A percentile compares a stretch with the other conserved stretches of the same genome.
These are phyloP conservation scores for Dalechampia spathulata DNA, from an alignment of 441 rosid species.

Conservation along the genomic window DNA sequence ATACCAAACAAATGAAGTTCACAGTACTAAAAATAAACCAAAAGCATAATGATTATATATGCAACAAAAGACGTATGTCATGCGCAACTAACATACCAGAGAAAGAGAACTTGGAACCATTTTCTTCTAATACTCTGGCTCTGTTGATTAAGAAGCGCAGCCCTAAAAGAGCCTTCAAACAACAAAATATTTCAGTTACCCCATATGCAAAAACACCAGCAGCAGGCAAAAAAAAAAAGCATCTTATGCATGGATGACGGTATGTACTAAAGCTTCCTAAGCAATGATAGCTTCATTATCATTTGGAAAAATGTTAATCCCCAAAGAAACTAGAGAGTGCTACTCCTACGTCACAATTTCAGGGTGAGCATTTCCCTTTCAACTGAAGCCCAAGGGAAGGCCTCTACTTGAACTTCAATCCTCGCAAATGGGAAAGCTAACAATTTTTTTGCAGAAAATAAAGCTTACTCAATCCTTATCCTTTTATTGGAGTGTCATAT, in stretches of 20 bases:
- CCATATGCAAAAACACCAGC: no score
- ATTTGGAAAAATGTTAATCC: background rate
- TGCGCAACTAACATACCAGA: slow-evolving; percentile 44
- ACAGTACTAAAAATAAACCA: background rate
- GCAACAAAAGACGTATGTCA: slow-evolving; percentile 5
- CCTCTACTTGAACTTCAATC: background rate
- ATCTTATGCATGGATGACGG: no score
- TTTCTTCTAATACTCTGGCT: slow-evolving; percentile 48
- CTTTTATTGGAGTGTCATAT: background rate
- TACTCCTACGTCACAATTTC: no score
- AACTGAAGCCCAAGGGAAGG: background rate
- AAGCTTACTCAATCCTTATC: background rate
- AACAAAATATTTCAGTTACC: slow-evolving; percentile 17
- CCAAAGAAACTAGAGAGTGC: background rate
- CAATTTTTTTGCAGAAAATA: background rate
- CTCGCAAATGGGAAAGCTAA: background rate
- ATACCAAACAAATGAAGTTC: slow-evolving; percentile 9
- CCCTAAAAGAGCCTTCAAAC: slow-evolving; percentile 72
- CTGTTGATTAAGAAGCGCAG: slow-evolving; percentile 72
- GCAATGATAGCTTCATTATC: background rate
- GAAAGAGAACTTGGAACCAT: slow-evolving; percentile 62
- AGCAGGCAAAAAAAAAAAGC: no score
- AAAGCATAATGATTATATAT: background rate
- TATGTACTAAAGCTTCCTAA: background rate
- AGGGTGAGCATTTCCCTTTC: no score